A percentile compares a stretch with the other conserved stretches of the same genome.
These are phyloP conservation scores for Phlebopus sp. DNA, from an alignment of 1,284 basidiomycete species.

Conservation along the genomic window DNA sequence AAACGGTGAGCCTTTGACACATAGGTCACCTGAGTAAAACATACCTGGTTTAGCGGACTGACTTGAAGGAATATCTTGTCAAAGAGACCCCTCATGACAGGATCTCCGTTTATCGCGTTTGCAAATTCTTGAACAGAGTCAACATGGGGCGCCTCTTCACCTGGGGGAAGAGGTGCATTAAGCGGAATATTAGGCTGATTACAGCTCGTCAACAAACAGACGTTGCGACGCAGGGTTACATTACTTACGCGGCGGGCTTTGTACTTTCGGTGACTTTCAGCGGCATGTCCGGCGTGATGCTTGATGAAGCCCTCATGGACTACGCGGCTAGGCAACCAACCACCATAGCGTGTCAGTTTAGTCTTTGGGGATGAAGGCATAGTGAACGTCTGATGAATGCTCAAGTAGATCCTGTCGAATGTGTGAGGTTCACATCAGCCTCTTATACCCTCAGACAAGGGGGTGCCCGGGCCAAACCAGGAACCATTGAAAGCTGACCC, in stretches of 20 bases:
- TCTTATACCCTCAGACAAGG: background rate
- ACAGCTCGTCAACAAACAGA: background rate
- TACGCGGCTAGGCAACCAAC: conserved; percentile 9
- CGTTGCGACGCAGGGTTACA: too few species aligned
- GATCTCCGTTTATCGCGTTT: conserved; percentile 6
- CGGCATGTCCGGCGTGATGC: background rate
- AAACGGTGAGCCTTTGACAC: background rate
- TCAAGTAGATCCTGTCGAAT: background rate
- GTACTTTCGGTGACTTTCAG: background rate
- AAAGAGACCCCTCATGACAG: conserved; percentile 7
- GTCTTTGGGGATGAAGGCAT: background rate
- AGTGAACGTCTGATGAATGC: background rate
- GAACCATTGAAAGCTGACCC: background rate
- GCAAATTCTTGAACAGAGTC: conserved; percentile 9
- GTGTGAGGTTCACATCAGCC: background rate
- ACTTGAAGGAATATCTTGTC: conserved; percentile 16
- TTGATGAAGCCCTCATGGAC: conserved; percentile 8
- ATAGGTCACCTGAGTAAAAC: background rate
- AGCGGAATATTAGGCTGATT: background rate
- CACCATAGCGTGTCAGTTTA: conserved; percentile 1
- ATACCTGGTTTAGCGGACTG: conserved; percentile 9
- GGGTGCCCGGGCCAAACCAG: background rate
- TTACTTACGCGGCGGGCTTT: background rate
- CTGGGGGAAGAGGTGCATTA: too few species aligned
- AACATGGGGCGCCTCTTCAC: background rate